Base-by-base conservation (phyloP, 805 yeast species). In the Priceomyces medius region DNA sequence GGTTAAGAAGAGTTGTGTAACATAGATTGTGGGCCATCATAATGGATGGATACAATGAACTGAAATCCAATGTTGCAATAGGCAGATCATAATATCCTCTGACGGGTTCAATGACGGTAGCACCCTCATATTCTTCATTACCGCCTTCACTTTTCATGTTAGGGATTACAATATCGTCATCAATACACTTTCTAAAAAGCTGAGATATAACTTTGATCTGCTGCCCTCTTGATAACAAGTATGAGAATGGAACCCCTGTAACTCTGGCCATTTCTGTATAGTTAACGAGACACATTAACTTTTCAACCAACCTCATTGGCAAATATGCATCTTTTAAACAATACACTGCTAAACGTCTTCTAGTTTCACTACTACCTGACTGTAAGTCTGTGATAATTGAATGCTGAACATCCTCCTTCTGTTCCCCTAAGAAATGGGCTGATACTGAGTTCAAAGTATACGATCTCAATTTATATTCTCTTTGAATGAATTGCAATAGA, bases 201-300 rank as follows among this genome's bases (percentile, higher is more conserved):
- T 93, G 99, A 0, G 98, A 90, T 37, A 93, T 81, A 56, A 93
- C 99, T 63, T 93, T 93, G 62, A 93, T 91, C 64, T 95, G 99
- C 68, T 93, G 99, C 29, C 99, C 99, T 58, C 99, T 78, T 12
- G 95, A 62, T 33, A 93, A 68, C 46, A 93, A 73, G 57, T 81
- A 91, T 1, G 97, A 85, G 55, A 93, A 88, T 0, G 99, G 99
- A 8, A 93, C 98, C 50, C 99, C 99, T 0, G 99, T 93, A 20
- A 93, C 99, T 70, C 99, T 83, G 1, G 99, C 97, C 99, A 93
- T 93, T 66, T 93, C 99, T 0, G 97, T 91, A 64, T 93, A 93
- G 57, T 93, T 93, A 46, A 95, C 95, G 46, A 93, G 71, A 54
- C 97, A 89, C 99, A 93, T 95, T 40, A 93, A 74, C 55, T 91